A percentile compares a stretch with the other conserved stretches of the same genome.
Conservation (phyloP, 192 early-diverging fungal species). For the Backusella circina region DNA sequence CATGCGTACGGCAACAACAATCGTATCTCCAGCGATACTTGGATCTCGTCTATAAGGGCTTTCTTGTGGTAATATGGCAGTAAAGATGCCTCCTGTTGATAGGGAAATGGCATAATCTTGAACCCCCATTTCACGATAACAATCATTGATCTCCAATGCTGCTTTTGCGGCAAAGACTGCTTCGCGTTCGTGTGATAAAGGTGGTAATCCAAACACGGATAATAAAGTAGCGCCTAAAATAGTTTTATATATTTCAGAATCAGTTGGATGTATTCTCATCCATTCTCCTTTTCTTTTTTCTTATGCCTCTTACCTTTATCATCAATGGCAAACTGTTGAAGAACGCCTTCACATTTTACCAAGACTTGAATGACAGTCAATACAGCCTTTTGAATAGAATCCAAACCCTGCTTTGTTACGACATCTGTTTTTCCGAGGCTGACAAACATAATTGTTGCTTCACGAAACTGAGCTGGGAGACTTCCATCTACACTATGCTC, state of each 20-base stretch:
- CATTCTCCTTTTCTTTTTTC: background rate
- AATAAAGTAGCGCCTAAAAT: conserved; percentile 40
- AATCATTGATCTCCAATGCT: conserved; percentile 37
- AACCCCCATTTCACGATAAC: conserved; percentile 17
- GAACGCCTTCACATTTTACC: conserved; percentile 44
- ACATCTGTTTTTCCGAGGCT: conserved; percentile 42
- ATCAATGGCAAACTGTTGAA: conserved; percentile 54
- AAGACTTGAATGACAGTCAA: conserved; percentile 20
- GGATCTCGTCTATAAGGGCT: conserved; percentile 48
- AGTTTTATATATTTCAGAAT: background rate
- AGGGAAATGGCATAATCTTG: conserved; percentile 43
- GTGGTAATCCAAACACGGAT: conserved; percentile 46
- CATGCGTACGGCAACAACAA: conserved; percentile 50
- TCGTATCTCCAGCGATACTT: conserved; percentile 49
- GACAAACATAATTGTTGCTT: conserved; percentile 49
- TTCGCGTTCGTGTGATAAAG: conserved; percentile 47
- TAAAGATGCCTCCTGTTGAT: conserved; percentile 47
- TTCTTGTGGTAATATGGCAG: conserved; percentile 35
- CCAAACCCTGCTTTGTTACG: conserved; percentile 33
- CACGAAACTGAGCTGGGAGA: conserved; percentile 46
- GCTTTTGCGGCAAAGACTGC: conserved; percentile 50
- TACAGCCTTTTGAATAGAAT: conserved; percentile 34
- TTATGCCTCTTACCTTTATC: conserved; percentile 34
- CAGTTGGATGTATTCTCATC: background rate
- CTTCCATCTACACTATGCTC: conserved; percentile 33